A percentile compares a stretch with the other conserved stretches of the same genome.
phyloP scores from a whole-genome alignment of 176 grass and related monocot genomes.

The Avena sativa region DNA sequence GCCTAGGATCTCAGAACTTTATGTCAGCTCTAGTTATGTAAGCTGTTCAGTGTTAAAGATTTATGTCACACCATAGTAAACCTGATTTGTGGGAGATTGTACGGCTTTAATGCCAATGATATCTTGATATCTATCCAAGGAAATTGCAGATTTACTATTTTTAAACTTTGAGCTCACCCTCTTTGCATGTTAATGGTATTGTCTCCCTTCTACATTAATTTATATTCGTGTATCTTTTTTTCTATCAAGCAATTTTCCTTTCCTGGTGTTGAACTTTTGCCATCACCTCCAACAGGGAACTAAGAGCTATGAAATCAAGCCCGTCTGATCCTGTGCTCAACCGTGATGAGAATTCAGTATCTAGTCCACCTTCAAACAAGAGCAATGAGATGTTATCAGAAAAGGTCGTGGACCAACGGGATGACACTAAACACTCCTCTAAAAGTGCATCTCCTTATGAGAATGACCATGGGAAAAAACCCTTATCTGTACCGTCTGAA shows the following conservation, averaged over 20 bases:
- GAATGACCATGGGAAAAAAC: background rate
- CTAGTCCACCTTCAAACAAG: background rate
- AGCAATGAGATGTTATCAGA: background rate
- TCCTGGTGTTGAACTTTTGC: background rate
- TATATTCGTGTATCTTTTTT: background rate
- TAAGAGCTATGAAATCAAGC: constrained; percentile 11
- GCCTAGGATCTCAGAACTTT: background rate
- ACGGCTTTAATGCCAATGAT: background rate
- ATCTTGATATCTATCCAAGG: background rate
- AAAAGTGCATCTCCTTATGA: background rate
- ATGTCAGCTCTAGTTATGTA: background rate
- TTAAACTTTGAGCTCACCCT: background rate
- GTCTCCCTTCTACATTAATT: background rate
- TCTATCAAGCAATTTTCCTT: background rate
- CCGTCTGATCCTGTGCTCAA: background rate
- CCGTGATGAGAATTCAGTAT: background rate
- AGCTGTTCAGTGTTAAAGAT: constrained; percentile 30
- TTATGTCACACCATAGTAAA: background rate
- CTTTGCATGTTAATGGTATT: background rate
- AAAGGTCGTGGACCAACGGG: constrained; percentile 20
- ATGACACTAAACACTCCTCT: constrained; percentile 9
- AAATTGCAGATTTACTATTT: constrained; percentile 12
- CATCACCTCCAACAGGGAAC: constrained; percentile 31
- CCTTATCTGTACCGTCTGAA: background rate
- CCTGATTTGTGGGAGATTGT: background rate